A percentile compares a stretch with the other conserved stretches of the same genome.
Evolutionary conservation across 805 yeast species (phyloP).

Genomic region (Wickerhamomyces silvicola): DNA sequence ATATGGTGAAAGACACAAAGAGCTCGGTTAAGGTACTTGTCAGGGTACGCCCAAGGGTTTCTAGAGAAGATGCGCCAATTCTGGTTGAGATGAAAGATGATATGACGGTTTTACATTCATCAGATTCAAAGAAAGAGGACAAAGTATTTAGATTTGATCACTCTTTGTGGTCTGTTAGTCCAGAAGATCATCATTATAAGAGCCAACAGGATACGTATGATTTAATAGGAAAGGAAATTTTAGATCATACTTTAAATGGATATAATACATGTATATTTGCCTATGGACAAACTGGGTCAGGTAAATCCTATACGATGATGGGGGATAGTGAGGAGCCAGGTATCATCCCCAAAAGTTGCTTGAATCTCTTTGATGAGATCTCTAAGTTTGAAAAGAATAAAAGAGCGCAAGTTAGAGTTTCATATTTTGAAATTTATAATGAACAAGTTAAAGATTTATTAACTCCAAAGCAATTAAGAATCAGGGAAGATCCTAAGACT

Average conservation of each 20-base stretch:
- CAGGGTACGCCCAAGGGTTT: slow-evolving; percentile 41
- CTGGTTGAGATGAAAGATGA: slow-evolving; percentile 15
- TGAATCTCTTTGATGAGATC: slow-evolving; percentile 42
- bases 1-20: not conserved
- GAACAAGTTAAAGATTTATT: slow-evolving; percentile 69
- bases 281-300: slow-evolving; percentile 81
- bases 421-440: slow-evolving; percentile 72
- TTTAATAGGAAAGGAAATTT: slow-evolving; percentile 49
- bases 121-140: slow-evolving; percentile 7
- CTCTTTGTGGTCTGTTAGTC: slow-evolving; percentile 42
- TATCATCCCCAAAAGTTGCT: slow-evolving; percentile 56
- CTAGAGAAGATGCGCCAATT: slow-evolving; percentile 15
- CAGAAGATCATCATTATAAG: slow-evolving; percentile 28
- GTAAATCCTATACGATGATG: slow-evolving; percentile 81
- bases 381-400: slow-evolving; percentile 25
- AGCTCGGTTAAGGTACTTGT: slow-evolving; percentile 48
- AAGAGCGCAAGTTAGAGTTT: slow-evolving; percentile 40
- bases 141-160: slow-evolving; percentile 44
- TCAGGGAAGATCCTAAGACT: slow-evolving; percentile 59
- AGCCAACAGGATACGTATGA: slow-evolving; percentile 47
- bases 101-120: slow-evolving; percentile 8
- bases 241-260: slow-evolving; percentile 62
- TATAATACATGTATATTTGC: slow-evolving; percentile 71
- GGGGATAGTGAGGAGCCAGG: slow-evolving; percentile 50
- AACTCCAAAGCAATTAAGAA: slow-evolving; percentile 24